Base-by-base conservation (phyloP, 805 yeast genomes). In the Candida maesae region DNA sequence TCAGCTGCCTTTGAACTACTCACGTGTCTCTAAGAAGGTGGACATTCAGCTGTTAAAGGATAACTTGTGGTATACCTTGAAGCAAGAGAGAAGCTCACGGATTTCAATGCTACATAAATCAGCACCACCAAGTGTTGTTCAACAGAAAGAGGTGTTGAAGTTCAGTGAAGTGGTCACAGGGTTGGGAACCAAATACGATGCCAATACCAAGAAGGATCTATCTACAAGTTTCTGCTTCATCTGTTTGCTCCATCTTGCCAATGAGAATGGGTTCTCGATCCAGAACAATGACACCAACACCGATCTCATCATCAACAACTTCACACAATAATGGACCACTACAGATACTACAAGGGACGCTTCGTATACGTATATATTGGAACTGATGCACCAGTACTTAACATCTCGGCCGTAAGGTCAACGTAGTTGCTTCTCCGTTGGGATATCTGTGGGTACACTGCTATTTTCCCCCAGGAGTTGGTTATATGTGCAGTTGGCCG, bases 181-280 rank as follows among this genome's bases (percentile, higher is more conserved):
- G n/a, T 66, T 83, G 17, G 66, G 67, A 17, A 58, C 61, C 4
- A 68, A 67, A 57, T 88, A 89, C 57, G 68, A 74, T 2, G 59
- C 68, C 8, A 76, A 73, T 30, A 72, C 79, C 21, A 66, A 70
- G 47, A 73, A 71, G 33, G 95, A 88, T 38, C 59, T 89, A 4
- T 83, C 95, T 1, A 87, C 95, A 1, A 83, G 95, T 65, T 84
- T 84, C 59, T 84, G 86, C 53, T 88, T 88, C 53, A 85, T 88
- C 41, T 85, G 95, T 55, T 64, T 87, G 54, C 63, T 88, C 24
- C 96, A 88, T 63, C 66, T 88, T 46, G 95, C 96, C 11, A 88
- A 89, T 58, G 96, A 88, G 58, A 80, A 84, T 54, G 93, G 90
- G 1, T 67, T 88, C 28, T 56, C 66, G 3, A 73, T 88, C 7